Evolutionary conservation across 306 rosid species (phyloP).

Genomic region (Pterocarpus macrocarpus): DNA sequence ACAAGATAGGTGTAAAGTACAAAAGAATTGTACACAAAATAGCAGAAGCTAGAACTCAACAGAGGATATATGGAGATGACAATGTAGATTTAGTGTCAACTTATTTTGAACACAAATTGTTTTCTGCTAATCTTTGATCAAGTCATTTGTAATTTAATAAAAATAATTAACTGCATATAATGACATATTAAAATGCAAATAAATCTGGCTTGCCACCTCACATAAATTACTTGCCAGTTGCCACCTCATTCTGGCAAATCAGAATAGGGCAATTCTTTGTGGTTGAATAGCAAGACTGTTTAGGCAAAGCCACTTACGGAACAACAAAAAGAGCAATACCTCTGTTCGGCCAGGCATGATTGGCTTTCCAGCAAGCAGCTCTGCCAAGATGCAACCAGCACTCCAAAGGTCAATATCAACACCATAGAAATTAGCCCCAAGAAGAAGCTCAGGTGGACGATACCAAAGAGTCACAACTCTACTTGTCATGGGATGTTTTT

Average conservation of each 20-base stretch:
- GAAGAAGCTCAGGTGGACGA: slow-evolving; percentile 95
- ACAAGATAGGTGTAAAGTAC: too few species aligned
- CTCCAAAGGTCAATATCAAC: slow-evolving; percentile 91
- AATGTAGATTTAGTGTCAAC: too few species aligned
- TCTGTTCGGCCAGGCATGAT: slow-evolving; percentile 96
- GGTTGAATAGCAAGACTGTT: neutral
- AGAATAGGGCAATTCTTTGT: neutral
- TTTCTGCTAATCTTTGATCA: too few species aligned
- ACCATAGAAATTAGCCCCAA: slow-evolving; percentile 82
- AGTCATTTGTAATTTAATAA: too few species aligned
- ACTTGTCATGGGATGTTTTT: slow-evolving; percentile 85
- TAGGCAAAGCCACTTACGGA: slow-evolving; percentile 7
- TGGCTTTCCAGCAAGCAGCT: slow-evolving; percentile 91
- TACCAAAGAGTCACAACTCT: slow-evolving; percentile 97
- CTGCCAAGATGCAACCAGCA: slow-evolving; percentile 95
- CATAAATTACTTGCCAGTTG: too few species aligned
- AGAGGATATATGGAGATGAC: too few species aligned
- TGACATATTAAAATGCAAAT: too few species aligned
- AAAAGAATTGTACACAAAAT: too few species aligned
- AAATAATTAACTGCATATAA: too few species aligned
- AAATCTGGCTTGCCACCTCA: too few species aligned
- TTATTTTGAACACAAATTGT: too few species aligned
- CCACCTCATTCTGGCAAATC: neutral
- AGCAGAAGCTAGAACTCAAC: too few species aligned
- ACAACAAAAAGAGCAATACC: slow-evolving; percentile 59